Percentiles rank a stretch among this genome's conserved stretches.
Conservation (phyloP, 495 filamentous ascomycete genomes). For the Trichocladium uniseriatum region DNA sequence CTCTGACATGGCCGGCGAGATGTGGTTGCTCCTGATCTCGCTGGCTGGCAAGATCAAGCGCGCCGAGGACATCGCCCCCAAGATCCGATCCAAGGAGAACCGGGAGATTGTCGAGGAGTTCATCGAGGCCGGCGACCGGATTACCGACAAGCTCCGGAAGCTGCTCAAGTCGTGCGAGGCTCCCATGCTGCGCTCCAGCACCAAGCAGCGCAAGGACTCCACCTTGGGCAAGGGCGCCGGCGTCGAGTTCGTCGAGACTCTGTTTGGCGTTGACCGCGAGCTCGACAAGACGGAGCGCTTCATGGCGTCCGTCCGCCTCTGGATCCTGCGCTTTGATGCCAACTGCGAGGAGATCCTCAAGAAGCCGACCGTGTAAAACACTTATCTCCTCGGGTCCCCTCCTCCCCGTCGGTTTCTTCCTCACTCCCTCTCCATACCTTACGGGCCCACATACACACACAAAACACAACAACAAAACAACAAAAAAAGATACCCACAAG, state of each 20-base stretch:
- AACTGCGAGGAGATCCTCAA: conserved; percentile 90
- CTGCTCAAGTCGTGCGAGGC: conserved; percentile 85
- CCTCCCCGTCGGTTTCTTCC: neutral
- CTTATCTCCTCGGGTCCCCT: neutral
- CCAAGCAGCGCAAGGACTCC: conserved; percentile 51
- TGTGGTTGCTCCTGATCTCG: conserved; percentile 93
- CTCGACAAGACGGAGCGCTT: conserved; percentile 89
- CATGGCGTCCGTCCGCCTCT: conserved; percentile 86
- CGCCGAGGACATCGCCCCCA: conserved; percentile 69
- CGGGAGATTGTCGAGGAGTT: conserved; percentile 83
- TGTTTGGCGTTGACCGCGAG: conserved; percentile 89
- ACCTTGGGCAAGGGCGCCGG: conserved; percentile 90
- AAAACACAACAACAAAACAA: conserved; percentile 8
- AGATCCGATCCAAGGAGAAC: conserved; percentile 61
- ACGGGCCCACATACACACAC: conserved; percentile 2
- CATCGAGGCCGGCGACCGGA: conserved; percentile 77
- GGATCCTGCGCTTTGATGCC: conserved; percentile 91
- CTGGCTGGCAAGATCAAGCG: conserved; percentile 94
- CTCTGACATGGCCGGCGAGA: conserved; percentile 83
- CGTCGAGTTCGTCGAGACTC: conserved; percentile 91
- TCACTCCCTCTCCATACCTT: conserved; percentile 5
- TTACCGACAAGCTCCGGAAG: conserved; percentile 78
- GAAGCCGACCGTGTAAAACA: conserved; percentile 40
- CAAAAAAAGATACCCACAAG: conserved; percentile 15
- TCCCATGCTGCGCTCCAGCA: conserved; percentile 63